phyloP scores from a whole-genome alignment of 1,284 basidiomycete species.

The Lentinula novae-zelandiae region DNA sequence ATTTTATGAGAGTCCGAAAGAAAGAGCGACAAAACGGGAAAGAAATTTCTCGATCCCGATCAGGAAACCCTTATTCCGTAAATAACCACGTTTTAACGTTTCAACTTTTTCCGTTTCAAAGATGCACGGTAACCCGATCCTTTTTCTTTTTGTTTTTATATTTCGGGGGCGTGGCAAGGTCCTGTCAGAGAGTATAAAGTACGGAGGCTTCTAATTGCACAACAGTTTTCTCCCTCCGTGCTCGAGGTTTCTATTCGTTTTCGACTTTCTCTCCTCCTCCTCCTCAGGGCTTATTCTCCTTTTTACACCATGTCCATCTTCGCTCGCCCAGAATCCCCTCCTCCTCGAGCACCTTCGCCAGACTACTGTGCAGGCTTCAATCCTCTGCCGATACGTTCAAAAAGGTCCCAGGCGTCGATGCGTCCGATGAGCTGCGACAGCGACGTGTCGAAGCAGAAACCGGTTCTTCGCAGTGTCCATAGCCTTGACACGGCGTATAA shows the following conservation, averaged over 20 bases:
- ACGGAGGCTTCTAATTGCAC: background rate
- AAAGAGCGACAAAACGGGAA: background rate
- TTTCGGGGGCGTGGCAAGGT: background rate
- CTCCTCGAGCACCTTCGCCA: constrained; percentile 39
- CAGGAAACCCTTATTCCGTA: background rate
- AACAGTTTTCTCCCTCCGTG: background rate
- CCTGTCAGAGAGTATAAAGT: background rate
- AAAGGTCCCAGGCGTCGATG: background rate
- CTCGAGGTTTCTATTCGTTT: background rate
- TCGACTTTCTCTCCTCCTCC: background rate
- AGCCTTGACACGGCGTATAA: background rate
- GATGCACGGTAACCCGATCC: background rate
- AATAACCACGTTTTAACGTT: background rate
- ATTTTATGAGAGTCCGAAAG: background rate
- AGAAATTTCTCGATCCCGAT: background rate
- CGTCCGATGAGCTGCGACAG: constrained; percentile 1
- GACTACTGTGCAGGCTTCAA: constrained; percentile 25
- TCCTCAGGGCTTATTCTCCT: background rate
- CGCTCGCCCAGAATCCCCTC: constrained; percentile 37
- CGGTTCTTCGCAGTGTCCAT: background rate
- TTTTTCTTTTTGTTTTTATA: background rate
- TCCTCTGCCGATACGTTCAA: constrained; percentile 25
- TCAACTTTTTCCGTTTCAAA: background rate
- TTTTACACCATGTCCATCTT: constrained; percentile 25
- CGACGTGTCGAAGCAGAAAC: background rate